Evolutionary conservation across 75 land plant species (phyloP), one percentile per base, ranked within the genome.

Genomic region (Gnetum montanum): DNA sequence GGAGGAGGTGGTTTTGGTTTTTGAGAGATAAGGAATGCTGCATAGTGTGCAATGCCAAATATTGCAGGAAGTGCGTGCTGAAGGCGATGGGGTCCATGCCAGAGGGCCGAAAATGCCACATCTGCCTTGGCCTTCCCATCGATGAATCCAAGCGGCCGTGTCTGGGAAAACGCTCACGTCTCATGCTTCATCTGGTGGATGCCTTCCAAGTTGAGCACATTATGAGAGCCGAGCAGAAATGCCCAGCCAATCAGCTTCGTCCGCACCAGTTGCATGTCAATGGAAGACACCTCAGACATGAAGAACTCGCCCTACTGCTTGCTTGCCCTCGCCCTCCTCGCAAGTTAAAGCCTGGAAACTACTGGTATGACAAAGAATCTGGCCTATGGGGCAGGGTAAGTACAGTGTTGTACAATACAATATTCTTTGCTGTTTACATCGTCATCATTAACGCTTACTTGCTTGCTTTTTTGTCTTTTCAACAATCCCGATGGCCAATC

Each of bases 21-120:
- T 63, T 80, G 47, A 70, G 71, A 64, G 90, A 88, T 6, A 93
- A 77, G 60, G 98, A 93, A 66, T 66, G 67, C 0, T 93, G 98
- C 56, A 60, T 93, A 37, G 89, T 85, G 15, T 93, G 98, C 54
- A 72, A 70, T 62, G 78, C 90, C 12, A 88, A 72, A 63, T 88
- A 79, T 61, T 93, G 98, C 58, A 70, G 81, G 38, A 85, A 72
- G 49, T 93, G 98, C 66, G 73, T 93, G 49, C 76, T 88, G 24
- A 61, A 65, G 50, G 94, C 84, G 19, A 93, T 93, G 98, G 98
- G 94, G 6, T 93, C 98, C 6, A 93, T 93, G 98, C 98, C 98
- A 7, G 98, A 93, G 68, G 98, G 98, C 26, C 69, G 98, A 19
- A 93, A 93, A 48, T 93, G 98, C 46, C 80, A 77, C 4, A 57